phyloP scores from a whole-genome alignment of 1,284 basidiomycete species.

The Heterobasidion occidentale region DNA sequence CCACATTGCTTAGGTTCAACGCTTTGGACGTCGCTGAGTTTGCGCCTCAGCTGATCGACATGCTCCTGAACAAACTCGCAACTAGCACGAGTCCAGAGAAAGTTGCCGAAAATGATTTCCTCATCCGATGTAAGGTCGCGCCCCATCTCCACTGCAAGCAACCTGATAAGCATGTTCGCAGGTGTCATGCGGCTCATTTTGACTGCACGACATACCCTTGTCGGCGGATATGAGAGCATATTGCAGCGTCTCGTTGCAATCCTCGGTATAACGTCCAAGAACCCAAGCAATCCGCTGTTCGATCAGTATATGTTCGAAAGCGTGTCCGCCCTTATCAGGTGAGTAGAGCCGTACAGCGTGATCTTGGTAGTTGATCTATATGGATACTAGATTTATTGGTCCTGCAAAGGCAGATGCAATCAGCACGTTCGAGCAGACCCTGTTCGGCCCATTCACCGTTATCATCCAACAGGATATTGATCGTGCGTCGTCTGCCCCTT shows the following conservation, averaged over 20 bases:
- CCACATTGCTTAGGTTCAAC: conserved; percentile 53
- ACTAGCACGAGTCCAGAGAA: conserved; percentile 83
- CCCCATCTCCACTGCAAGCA: not conserved
- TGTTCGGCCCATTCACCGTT: conserved; percentile 86
- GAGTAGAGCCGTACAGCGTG: conserved; percentile 9
- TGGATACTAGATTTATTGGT: conserved; percentile 63
- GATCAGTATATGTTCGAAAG: conserved; percentile 98
- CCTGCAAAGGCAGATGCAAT: conserved; percentile 61
- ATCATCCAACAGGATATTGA: conserved; percentile 91
- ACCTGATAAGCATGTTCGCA: conserved; percentile 20
- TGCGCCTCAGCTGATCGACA: conserved; percentile 70
- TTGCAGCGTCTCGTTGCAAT: conserved; percentile 77
- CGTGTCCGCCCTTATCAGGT: conserved; percentile 88
- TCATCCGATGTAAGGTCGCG: conserved; percentile 83
- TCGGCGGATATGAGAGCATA: conserved; percentile 58
- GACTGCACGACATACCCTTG: conserved; percentile 77
- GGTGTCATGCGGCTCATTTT: conserved; percentile 92
- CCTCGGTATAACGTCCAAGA: conserved; percentile 84
- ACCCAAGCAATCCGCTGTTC: conserved; percentile 96
- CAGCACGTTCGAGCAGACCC: conserved; percentile 68
- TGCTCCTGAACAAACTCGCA: conserved; percentile 79
- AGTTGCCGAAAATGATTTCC: conserved; percentile 94
- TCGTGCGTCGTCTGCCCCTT: conserved; percentile 40
- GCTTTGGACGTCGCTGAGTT: conserved; percentile 83
- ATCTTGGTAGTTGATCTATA: not conserved